Conservation (phyloP, 441 rosid genomes). For the Populus hybrid region DNA sequence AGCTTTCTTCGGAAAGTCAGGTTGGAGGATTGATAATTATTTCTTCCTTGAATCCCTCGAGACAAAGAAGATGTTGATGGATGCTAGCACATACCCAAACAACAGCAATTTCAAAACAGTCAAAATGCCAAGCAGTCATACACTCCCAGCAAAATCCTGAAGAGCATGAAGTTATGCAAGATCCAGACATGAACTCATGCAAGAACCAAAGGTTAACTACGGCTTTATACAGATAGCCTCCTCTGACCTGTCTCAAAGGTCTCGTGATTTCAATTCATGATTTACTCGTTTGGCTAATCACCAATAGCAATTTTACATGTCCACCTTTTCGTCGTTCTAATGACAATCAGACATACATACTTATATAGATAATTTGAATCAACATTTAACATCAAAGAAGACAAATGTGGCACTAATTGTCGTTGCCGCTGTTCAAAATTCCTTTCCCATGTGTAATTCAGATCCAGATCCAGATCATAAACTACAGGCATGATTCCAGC, state of each 20-base stretch:
- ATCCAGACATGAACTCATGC: not conserved
- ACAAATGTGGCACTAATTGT: not conserved
- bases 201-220: not conserved
- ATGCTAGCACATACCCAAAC: not conserved
- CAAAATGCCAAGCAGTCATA: not conserved
- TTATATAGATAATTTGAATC: not conserved
- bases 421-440: not conserved
- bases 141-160: not conserved
- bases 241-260: not conserved
- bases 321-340: not conserved
- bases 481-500: not conserved
- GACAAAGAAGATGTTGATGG: not conserved
- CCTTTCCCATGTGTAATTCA: not conserved
- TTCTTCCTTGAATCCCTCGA: not conserved
- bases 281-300: no score
- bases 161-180: not conserved
- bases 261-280: no score
- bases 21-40: not conserved
- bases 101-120: not conserved
- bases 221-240: not conserved
- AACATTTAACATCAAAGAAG: not conserved
- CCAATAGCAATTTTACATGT: no score
- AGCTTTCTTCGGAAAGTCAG: not conserved
- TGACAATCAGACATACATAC: not conserved
- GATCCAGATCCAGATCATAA: constrained; percentile 17